phyloP scores from a whole-genome alignment of 139 green algal genomes.

The Zygnema circumcarinatum region DNA sequence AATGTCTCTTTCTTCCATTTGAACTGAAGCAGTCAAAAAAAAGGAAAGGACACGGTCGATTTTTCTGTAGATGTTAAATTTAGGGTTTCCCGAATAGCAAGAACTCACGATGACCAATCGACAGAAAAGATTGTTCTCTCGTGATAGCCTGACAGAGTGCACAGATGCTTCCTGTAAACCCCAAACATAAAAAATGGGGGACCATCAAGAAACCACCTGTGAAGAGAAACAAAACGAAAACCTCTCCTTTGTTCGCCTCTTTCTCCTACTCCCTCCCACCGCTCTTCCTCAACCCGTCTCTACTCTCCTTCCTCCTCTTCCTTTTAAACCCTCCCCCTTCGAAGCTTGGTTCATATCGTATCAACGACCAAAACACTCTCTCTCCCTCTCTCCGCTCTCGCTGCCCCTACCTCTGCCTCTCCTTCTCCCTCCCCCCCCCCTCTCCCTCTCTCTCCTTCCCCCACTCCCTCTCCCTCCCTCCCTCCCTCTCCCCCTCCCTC shows the following conservation, averaged over 20 bases:
- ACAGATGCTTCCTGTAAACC: conserved; percentile 56
- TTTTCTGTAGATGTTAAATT: too few relatives aligned
- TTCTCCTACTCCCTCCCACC: background rate
- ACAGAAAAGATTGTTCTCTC: conserved; percentile 78
- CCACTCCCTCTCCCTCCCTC: background rate
- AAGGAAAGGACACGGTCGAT: too few relatives aligned
- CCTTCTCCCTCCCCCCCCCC: background rate
- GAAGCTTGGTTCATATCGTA: too few relatives aligned
- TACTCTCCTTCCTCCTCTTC: background rate
- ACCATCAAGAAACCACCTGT: background rate
- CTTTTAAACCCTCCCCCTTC: background rate
- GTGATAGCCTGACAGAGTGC: conserved; percentile 76
- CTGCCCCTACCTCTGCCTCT: background rate
- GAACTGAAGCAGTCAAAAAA: too few relatives aligned
- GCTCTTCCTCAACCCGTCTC: background rate
- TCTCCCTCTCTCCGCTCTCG: background rate
- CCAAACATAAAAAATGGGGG: background rate
- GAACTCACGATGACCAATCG: conserved; percentile 70
- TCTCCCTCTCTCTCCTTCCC: background rate
- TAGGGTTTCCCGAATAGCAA: too few relatives aligned
- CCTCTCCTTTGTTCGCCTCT: background rate
- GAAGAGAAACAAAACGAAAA: background rate
- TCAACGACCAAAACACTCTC: too few relatives aligned
- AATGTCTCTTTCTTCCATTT: too few relatives aligned
- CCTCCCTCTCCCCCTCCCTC: background rate